phyloP scores from a whole-genome alignment of 148 eudicot genomes.

The Rhododendron henanense region DNA sequence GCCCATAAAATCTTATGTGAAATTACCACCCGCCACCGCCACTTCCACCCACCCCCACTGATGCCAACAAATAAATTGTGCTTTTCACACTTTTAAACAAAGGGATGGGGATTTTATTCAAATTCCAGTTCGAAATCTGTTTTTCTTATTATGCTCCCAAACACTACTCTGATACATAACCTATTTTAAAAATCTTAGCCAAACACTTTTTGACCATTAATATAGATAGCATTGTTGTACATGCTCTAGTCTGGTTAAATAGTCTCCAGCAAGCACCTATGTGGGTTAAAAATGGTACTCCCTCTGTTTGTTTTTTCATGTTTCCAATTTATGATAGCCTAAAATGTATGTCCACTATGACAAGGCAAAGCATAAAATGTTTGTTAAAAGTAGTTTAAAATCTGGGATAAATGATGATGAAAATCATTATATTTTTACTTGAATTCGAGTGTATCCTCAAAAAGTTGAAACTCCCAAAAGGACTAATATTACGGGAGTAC shows the following conservation, averaged over 20 bases:
- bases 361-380: background rate
- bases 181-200: background rate
- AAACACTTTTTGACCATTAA: background rate
- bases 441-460: background rate
- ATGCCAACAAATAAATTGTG: background rate
- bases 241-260: background rate
- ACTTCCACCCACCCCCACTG: background rate
- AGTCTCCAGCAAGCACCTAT: background rate
- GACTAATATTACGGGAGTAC: background rate
- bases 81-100: background rate
- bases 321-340: background rate
- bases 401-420: background rate
- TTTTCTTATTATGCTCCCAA: background rate
- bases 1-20: background rate
- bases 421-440: background rate
- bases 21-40: background rate
- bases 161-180: background rate
- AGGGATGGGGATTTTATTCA: background rate
- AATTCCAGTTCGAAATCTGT: background rate
- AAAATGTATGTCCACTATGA: background rate
- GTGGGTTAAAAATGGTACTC: background rate
- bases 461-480: background rate
- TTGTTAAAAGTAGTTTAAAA: background rate
- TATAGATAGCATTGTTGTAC: background rate
- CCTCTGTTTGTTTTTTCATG: background rate